Conservation (phyloP, 306 rosid species). For the Calophaca sinica region DNA sequence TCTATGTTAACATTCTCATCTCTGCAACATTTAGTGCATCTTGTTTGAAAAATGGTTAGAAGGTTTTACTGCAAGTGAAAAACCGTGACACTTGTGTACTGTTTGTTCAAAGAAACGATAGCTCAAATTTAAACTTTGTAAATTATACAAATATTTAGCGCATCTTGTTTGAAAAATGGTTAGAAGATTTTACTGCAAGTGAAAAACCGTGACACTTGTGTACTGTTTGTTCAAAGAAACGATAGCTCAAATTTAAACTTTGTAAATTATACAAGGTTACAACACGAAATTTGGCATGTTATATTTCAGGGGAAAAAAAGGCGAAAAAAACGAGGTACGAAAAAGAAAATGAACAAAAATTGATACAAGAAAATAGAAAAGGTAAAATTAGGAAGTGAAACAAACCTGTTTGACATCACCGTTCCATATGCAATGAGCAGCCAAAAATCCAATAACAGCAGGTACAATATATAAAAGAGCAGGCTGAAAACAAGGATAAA, state of each 20-base stretch:
- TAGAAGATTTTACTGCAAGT: not conserved
- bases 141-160: too few relatives aligned
- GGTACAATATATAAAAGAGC: slow-evolving; percentile 88
- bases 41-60: not conserved
- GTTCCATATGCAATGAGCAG: slow-evolving; percentile 78
- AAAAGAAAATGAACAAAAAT: not conserved
- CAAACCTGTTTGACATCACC: slow-evolving; percentile 83
- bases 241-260: slow-evolving; percentile 11
- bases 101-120: not conserved
- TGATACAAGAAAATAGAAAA: slow-evolving; percentile 22
- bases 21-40: not conserved
- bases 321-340: not conserved
- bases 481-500: slow-evolving; percentile 64
- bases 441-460: slow-evolving; percentile 81
- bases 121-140: too few relatives aligned
- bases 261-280: not conserved
- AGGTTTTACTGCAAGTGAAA: not conserved
- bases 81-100: not conserved
- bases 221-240: not conserved
- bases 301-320: not conserved
- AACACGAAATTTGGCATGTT: not conserved
- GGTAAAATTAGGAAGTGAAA: slow-evolving; percentile 36
- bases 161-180: not conserved
- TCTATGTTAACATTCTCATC: not conserved
- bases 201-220: not conserved